Conservation (phyloP, 306 rosid species). For the Vigna nakashimae region DNA sequence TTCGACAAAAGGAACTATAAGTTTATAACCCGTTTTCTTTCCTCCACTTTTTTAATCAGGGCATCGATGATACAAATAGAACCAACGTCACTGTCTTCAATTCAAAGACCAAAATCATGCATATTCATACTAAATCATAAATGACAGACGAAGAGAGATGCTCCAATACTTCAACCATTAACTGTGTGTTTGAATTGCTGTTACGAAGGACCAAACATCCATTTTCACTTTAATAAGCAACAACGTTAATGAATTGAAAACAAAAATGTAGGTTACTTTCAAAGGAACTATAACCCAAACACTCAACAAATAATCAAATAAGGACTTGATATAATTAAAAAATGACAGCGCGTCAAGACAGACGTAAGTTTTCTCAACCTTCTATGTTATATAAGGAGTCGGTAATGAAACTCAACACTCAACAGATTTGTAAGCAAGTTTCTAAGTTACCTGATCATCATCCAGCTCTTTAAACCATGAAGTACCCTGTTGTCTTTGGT, state of each 20-base stretch:
- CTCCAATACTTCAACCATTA: conserved; percentile 29
- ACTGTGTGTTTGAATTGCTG: neutral
- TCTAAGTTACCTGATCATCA: conserved; percentile 56
- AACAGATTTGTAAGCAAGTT: conserved; percentile 22
- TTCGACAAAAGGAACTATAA: conserved; percentile 26
- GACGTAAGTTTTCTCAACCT: conserved; percentile 14
- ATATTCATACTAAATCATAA: conserved; percentile 27
- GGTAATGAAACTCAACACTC: neutral
- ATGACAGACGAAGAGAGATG: conserved; percentile 4
- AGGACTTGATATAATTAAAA: conserved; percentile 18
- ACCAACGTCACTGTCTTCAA: neutral
- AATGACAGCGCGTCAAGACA: conserved; percentile 15
- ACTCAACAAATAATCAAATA: conserved; percentile 10
- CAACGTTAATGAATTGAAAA: neutral
- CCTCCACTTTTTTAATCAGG: neutral
- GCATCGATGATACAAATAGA: conserved; percentile 3
- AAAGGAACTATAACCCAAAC: neutral
- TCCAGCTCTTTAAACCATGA: conserved; percentile 58
- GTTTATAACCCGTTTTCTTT: conserved; percentile 32
- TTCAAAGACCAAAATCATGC: conserved; percentile 42
- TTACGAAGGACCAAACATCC: neutral
- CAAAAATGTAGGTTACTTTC: neutral
- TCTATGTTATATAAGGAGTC: conserved; percentile 2
- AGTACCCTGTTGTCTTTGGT: conserved; percentile 50
- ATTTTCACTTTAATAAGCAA: neutral